These are phyloP conservation scores for Candida ortonii DNA, from an alignment of 805 yeast genomes.

Conservation along the genomic window DNA sequence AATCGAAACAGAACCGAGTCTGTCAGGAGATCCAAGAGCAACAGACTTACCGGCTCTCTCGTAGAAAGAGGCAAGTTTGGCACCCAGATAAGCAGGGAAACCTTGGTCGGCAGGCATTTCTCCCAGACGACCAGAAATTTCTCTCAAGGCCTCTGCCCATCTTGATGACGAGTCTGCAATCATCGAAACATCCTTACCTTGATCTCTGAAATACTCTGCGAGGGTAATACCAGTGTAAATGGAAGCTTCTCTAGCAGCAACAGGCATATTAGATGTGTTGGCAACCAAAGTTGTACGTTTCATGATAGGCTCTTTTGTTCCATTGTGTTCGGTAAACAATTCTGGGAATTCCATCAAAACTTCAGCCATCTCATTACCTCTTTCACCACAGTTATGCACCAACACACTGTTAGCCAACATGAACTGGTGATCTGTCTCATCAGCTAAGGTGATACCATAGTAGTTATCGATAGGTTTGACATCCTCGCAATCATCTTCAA, in stretches of 20 bases:
- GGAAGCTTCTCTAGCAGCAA: slow-evolving; percentile 99
- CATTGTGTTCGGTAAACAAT: slow-evolving; percentile 83
- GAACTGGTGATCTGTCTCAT: slow-evolving; percentile 41
- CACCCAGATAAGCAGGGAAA: slow-evolving; percentile 99
- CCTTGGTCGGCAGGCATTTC: slow-evolving; percentile 99
- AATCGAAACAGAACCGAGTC: slow-evolving; percentile 97
- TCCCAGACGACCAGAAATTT: slow-evolving; percentile 99
- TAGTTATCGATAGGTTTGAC: slow-evolving; percentile 21
- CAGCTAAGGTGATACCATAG: slow-evolving; percentile 42
- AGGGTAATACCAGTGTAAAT: slow-evolving; percentile 98
- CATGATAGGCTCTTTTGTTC: slow-evolving; percentile 98
- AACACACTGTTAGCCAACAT: slow-evolving; percentile 38
- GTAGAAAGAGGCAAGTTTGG: slow-evolving; percentile 96
- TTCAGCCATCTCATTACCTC: slow-evolving; percentile 99
- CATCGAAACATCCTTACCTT: slow-evolving; percentile 98
- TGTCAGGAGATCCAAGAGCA: slow-evolving; percentile 94
- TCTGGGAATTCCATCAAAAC: slow-evolving; percentile 99
- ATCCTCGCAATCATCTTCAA: slow-evolving; percentile 26
- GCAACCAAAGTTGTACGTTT: slow-evolving; percentile 99
- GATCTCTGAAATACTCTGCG: slow-evolving; percentile 99
- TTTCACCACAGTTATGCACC: slow-evolving; percentile 57
- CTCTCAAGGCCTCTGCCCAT: slow-evolving; percentile 99
- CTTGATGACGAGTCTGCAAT: slow-evolving; percentile 99
- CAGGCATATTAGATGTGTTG: slow-evolving; percentile 99
- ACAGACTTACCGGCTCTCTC: slow-evolving; percentile 98